Evolutionary conservation across 176 grass and related monocot species (phyloP), one percentile per base, ranked within the genome.

Genomic region (Pontederia crassipes): DNA sequence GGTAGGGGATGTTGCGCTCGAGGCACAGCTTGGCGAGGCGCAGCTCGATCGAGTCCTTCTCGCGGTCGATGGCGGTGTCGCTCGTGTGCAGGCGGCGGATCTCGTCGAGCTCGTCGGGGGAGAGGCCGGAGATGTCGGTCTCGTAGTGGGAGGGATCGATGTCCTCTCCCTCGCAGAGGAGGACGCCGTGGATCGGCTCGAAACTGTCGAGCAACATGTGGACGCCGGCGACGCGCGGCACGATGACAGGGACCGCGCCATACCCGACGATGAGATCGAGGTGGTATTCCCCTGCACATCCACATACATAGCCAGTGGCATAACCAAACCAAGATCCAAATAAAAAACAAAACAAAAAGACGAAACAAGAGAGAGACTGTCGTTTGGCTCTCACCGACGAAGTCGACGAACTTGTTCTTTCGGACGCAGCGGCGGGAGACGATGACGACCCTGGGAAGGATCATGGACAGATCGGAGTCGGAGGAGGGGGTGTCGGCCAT

Each of bases 381-480:
- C 20, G 20, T 24, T 24, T 24, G 20, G 20, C 32, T 32, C 62
- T 65, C 53, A 87, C 92, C 92, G 48, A 96, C 92, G 63, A 96
- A 96, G 79, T 96, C 92, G 66, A 96, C 92, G 63, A 96, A 96
- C 61, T 96, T 96, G 76, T 90, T 96, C 78, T 96, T 96, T 66
- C 86, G 92, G 54, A 96, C 72, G 16, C 78, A 80, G 45, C 92
- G 83, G 49, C 92, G 86, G 48, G 86, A 96, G 57, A 96, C 92
- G 73, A 96, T 90, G 72, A 96, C 78, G 8, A 96, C 86, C 29
- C 92, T 59, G 6, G 91, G 92, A 10, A 96, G 86, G 64, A 96
- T 66, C 55, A 70, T 54, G 12, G 83, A 77, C 24, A 90, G 72
- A 8, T 85, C 78, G 8, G 79, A 67, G 32, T 3, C 2, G 32